A percentile compares a stretch with the other conserved stretches of the same genome.
Evolutionary conservation across 768 basidiomycete genomes (phyloP).

Genomic region (Boletus pseudo-olivaceus): DNA sequence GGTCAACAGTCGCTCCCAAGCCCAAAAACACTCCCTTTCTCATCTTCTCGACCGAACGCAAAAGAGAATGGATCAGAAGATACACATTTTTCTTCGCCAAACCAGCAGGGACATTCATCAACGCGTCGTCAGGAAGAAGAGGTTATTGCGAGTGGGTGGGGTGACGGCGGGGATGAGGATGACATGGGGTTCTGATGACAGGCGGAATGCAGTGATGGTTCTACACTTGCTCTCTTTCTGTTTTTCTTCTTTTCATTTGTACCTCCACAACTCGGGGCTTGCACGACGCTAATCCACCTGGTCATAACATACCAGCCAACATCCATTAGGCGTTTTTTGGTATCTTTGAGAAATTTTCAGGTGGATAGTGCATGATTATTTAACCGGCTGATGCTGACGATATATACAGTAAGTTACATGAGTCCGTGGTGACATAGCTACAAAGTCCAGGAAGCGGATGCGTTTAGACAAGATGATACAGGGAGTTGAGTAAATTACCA

Average conservation of each 20-base stretch:
- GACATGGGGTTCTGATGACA: conserved; percentile 62
- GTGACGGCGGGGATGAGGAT: conserved; percentile 60
- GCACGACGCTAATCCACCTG: conserved; percentile 12
- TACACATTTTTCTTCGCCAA: conserved; percentile 21
- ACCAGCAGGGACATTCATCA: conserved; percentile 23
- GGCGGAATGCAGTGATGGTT: not conserved
- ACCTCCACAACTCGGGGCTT: conserved; percentile 9
- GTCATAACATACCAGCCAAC: conserved; percentile 9
- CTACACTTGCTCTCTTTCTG: not conserved
- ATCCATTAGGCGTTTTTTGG: not conserved
- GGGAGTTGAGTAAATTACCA: not conserved
- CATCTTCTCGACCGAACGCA: conserved; percentile 19
- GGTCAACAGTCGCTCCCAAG: conserved; percentile 27
- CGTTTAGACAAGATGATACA: conserved; percentile 1
- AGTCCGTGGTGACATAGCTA: conserved; percentile 12
- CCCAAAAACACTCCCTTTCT: conserved; percentile 16
- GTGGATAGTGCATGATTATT: not conserved
- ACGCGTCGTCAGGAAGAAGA: conserved; percentile 54
- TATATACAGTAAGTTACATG: not conserved
- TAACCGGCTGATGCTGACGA: too few species aligned
- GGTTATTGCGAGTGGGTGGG: conserved; percentile 66
- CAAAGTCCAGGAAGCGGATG: not conserved
- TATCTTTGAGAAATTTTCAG: not conserved
- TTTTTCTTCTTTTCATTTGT: conserved; percentile 12
- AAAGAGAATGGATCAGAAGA: conserved; percentile 24